Conservation (phyloP, 768 basidiomycete genomes). For the Kwoniella sp. region DNA sequence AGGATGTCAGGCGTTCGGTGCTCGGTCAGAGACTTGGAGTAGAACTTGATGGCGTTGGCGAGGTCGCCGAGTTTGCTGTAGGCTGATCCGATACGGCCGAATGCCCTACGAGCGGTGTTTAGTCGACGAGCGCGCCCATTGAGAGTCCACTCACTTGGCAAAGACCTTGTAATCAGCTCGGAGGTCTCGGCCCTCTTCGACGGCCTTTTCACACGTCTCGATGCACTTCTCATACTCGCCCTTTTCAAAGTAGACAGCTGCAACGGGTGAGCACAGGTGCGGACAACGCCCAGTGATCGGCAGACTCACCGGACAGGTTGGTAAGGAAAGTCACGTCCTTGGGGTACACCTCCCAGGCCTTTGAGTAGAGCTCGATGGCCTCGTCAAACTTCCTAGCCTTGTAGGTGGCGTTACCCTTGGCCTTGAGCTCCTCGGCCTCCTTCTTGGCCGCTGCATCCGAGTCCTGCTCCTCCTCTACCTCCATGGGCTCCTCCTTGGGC, state of each 20-base stretch:
- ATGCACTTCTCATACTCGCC: constrained; percentile 87
- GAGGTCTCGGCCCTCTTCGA: constrained; percentile 85
- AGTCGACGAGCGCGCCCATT: neutral
- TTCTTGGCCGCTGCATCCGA: constrained; percentile 71
- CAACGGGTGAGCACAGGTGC: constrained; percentile 1
- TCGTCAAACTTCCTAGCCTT: constrained; percentile 76
- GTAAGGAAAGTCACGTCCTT: constrained; percentile 92
- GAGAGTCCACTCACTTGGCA: constrained; percentile 60
- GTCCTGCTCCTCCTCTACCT: constrained; percentile 56
- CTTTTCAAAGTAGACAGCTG: constrained; percentile 89
- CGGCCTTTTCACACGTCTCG: constrained; percentile 89
- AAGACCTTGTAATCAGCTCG: constrained; percentile 92
- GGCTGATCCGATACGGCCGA: constrained; percentile 80
- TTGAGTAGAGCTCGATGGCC: constrained; percentile 69
- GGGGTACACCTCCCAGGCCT: constrained; percentile 89
- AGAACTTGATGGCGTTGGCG: constrained; percentile 77
- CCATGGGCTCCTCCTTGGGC: constrained; percentile 48
- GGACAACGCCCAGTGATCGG: neutral
- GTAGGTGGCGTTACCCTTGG: constrained; percentile 72
- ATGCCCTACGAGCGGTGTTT: constrained; percentile 58
- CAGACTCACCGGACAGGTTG: constrained; percentile 68
- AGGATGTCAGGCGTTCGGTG: constrained; percentile 92
- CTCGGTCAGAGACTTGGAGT: constrained; percentile 87
- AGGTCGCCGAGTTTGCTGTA: constrained; percentile 77
- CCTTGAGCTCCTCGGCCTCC: constrained; percentile 74